These are phyloP conservation scores for Colletotrichum sp. DNA, from an alignment of 2,329 filamentous ascomycete genomes.

Conservation along the genomic window DNA sequence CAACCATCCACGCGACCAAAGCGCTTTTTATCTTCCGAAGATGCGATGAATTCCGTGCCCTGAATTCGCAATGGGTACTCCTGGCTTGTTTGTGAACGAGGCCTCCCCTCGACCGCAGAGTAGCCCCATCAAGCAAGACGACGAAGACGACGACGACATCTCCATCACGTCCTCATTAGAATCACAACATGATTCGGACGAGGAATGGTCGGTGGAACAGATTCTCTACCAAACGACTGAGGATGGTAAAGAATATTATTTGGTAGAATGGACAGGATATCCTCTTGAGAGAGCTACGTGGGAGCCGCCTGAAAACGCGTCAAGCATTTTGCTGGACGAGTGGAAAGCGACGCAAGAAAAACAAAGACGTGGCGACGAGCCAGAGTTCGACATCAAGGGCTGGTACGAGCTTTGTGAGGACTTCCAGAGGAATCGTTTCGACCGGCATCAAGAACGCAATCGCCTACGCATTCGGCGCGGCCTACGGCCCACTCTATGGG, in stretches of 20 bases:
- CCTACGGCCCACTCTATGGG: conserved; percentile 3
- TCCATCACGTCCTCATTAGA: conserved; percentile 38
- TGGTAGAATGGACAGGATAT: conserved; percentile 43
- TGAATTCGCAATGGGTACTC: background rate
- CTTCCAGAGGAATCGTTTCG: conserved; percentile 6
- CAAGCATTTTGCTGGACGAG: conserved; percentile 37
- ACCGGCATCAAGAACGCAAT: conserved; percentile 13
- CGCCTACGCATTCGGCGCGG: conserved; percentile 1
- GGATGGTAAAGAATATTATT: conserved; percentile 30
- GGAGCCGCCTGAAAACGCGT: conserved; percentile 54
- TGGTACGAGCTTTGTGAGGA: conserved; percentile 26
- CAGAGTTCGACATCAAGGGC: conserved; percentile 41
- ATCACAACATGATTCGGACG: conserved; percentile 37
- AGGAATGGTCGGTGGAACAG: conserved; percentile 55
- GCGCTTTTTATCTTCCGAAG: background rate
- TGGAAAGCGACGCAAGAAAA: conserved; percentile 50
- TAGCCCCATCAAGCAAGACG: conserved; percentile 8
- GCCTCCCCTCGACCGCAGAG: background rate
- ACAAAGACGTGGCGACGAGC: conserved; percentile 33
- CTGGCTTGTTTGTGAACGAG: conserved; percentile 3
- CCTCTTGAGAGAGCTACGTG: conserved; percentile 45
- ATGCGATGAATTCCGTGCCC: background rate
- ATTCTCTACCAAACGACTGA: conserved; percentile 35
- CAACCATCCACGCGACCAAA: background rate
- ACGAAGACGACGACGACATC: conserved; percentile 32